Evolutionary conservation across 2,329 filamentous ascomycete species (phyloP).

Genomic region (Polytolypa hystricis): DNA sequence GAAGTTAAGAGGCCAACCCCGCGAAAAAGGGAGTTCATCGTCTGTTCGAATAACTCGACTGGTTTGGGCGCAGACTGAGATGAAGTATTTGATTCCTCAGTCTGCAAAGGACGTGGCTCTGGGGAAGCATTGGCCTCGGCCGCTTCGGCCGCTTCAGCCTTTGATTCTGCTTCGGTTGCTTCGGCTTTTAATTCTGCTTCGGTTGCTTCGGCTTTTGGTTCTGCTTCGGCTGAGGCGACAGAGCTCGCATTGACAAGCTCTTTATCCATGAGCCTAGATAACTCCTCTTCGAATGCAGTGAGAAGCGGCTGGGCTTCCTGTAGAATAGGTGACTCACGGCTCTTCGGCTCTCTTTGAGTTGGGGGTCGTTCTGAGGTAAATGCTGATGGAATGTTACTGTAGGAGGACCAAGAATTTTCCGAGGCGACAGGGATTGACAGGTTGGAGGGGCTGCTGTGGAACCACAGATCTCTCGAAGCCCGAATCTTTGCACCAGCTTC

Average conservation of each 20-base stretch:
- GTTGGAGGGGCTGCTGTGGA: background rate
- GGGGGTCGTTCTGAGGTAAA: background rate
- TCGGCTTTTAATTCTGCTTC: constrained; percentile 1
- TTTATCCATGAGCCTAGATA: constrained; percentile 24
- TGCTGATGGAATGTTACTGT: constrained; percentile 4
- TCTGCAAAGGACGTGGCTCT: constrained; percentile 9
- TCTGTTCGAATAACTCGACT: constrained; percentile 22
- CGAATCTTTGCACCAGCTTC: constrained; percentile 13
- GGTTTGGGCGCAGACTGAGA: constrained; percentile 10
- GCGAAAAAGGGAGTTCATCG: constrained; percentile 24
- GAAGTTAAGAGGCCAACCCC: constrained; percentile 26
- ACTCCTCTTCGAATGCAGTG: constrained; percentile 29
- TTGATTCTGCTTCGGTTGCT: constrained; percentile 9
- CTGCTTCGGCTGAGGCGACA: background rate
- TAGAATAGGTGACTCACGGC: constrained; percentile 10
- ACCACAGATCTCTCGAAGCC: background rate
- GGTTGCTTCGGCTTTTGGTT: constrained; percentile 1
- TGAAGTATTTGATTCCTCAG: background rate
- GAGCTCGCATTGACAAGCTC: background rate
- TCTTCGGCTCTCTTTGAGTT: constrained; percentile 11
- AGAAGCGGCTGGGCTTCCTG: constrained; percentile 23
- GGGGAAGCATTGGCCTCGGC: constrained; percentile 9
- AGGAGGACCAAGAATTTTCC: constrained; percentile 14
- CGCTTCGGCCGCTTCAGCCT: background rate
- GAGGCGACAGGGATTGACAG: background rate